Base-by-base conservation (phyloP, 208 protist species). In the Crithidia mellificae region DNA sequence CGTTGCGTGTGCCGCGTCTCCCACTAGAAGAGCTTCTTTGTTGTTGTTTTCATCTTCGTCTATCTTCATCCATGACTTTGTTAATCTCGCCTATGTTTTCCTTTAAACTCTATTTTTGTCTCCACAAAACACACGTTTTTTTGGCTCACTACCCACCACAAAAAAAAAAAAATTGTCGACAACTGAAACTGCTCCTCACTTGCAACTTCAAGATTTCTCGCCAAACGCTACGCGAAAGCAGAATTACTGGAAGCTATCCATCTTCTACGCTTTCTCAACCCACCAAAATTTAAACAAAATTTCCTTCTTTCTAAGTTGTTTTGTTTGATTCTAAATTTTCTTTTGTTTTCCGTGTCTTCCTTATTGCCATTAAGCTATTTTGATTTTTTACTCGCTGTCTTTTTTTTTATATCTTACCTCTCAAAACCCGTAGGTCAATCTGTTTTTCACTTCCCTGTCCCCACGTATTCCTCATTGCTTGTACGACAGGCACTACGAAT, bases 181-280 rank as follows among this genome's bases (percentile, higher is more conserved):
- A n/a, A n/a, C n/a, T n/a, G n/a, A n/a, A n/a, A n/a, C n/a, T n/a
- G n/a, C n/a, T n/a, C n/a, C n/a, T n/a, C n/a, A n/a, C n/a, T n/a
- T n/a, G n/a, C n/a, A n/a, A n/a, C n/a, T n/a, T n/a, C n/a, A n/a
- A 51, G 46, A 29, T 51, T 51, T 51, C 46, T 51, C 22, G 46
- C 20, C 46, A 36, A 57, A 39, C 27, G 9, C 14, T 43, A 17
- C 25, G 19, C 52, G 32, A 43, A 9, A 22, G 8, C 19, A 27
- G n/a, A 5, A 27, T 27, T 15, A 43, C 32, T 27, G 52, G 32
- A 57, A 57, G 46, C 25, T 54, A 20, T 36, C 49, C 27, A 34
- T 27, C 34, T 54, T 38, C 32, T 57, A n/a, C 14, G 30, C 15
- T 57, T 57, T 22, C 52, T 12, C 15, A 38, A 12, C 8, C 4